Conservation (phyloP, 768 basidiomycete genomes). For the Suillus variegatus region DNA sequence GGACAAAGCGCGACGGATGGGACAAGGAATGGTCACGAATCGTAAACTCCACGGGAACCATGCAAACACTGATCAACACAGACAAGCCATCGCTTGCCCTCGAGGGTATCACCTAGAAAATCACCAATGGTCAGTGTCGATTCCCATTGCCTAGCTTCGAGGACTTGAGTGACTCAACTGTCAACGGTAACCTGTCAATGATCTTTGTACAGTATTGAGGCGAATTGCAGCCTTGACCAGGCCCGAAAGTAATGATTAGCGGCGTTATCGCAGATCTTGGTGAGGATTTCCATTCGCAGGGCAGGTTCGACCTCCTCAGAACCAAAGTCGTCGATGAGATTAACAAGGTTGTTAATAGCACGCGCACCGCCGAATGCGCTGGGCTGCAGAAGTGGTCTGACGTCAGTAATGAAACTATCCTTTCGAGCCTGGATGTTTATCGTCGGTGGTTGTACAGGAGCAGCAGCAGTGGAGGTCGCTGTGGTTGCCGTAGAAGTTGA, state of each 20-base stretch:
- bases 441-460: constrained; percentile 31
- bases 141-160: constrained; percentile 90
- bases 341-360: constrained; percentile 64
- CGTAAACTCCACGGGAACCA: constrained; percentile 52
- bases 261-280: constrained; percentile 80
- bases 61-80: constrained; percentile 56
- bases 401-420: constrained; percentile 49
- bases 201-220: constrained; percentile 45
- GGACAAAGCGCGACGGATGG: constrained; percentile 54
- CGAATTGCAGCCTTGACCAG: constrained; percentile 45
- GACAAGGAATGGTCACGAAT: constrained; percentile 76
- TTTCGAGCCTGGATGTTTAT: constrained; percentile 53
- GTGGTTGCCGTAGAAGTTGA: constrained; percentile 14
- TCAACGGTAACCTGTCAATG: constrained; percentile 80
- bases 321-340: constrained; percentile 60
- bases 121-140: constrained; percentile 57
- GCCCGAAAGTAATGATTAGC: constrained; percentile 86
- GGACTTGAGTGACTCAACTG: constrained; percentile 62
- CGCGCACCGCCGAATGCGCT: constrained; percentile 67
- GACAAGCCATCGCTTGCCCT: constrained; percentile 84
- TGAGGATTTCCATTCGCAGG: constrained; percentile 74
- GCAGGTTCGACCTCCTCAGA: constrained; percentile 61
- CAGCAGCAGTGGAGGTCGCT: constrained; percentile 25
- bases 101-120: constrained; percentile 56
- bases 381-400: constrained; percentile 60